Percentiles rank a stretch among this genome's conserved stretches.
phyloP scores from a whole-genome alignment of 163 green algal species.

The Chlamydomonas reinhardtii region DNA sequence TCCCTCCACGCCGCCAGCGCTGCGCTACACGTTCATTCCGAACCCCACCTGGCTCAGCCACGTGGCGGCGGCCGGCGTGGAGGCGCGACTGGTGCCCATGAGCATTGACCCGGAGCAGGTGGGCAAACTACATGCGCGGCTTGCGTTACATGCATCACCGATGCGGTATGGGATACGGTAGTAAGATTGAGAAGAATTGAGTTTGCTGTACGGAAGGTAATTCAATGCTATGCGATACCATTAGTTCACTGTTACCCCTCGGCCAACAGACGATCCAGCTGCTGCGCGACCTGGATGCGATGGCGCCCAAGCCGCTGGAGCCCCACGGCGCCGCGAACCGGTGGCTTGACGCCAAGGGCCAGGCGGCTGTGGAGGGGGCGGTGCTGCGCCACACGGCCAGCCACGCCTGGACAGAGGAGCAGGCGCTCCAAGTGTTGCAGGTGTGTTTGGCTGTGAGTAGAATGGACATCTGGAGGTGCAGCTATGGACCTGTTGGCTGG shows the following conservation, averaged over 20 bases:
- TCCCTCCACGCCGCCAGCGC: background rate
- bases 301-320: slow-evolving; percentile 27
- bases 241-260: too few species aligned
- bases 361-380: slow-evolving; percentile 17
- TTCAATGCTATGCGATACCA: too few species aligned
- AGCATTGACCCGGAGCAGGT: slow-evolving; percentile 8
- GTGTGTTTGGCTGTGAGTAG: background rate
- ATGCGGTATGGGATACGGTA: too few species aligned
- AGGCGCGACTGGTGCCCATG: background rate
- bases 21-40: slow-evolving; percentile 32
- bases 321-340: background rate
- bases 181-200: too few species aligned
- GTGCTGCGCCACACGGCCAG: slow-evolving; percentile 18
- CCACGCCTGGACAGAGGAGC: background rate
- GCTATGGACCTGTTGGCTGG: too few species aligned
- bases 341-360: slow-evolving; percentile 14
- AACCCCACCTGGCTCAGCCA: slow-evolving; percentile 18
- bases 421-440: slow-evolving; percentile 9
- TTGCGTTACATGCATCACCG: too few species aligned
- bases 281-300: slow-evolving; percentile 13
- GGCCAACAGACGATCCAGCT: background rate
- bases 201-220: too few species aligned
- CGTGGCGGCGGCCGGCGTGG: slow-evolving; percentile 12
- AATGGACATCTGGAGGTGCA: background rate
- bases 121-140: background rate